Percentiles rank a stretch among this genome's conserved stretches.
phyloP scores from a whole-genome alignment of 179 eudicot genomes.

The Corrigiola litoralis region DNA sequence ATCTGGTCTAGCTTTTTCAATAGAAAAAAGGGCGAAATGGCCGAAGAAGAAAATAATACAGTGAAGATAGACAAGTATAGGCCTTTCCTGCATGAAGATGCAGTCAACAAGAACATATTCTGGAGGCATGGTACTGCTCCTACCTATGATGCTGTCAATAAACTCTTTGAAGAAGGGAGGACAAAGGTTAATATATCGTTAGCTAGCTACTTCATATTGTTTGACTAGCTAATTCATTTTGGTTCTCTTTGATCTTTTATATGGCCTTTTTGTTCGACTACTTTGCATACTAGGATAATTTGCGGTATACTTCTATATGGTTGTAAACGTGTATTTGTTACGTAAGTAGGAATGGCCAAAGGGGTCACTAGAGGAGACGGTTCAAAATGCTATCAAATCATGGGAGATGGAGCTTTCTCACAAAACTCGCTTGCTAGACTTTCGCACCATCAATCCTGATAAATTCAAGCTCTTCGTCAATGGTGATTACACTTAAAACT shows the following conservation, averaged over 20 bases:
- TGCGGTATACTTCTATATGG: too few relatives aligned
- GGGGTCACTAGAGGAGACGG: slow-evolving; percentile 79
- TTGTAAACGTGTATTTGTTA: too few relatives aligned
- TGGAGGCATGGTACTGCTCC: slow-evolving; percentile 74
- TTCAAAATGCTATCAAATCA: slow-evolving; percentile 80
- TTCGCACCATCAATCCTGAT: slow-evolving; percentile 57
- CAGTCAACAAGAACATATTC: slow-evolving; percentile 24
- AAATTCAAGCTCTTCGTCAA: slow-evolving; percentile 68
- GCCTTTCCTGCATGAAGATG: slow-evolving; percentile 42
- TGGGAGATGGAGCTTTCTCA: slow-evolving; percentile 95
- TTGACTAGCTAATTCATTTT: neutral
- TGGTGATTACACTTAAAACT: too few relatives aligned
- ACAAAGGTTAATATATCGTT: slow-evolving; percentile 33
- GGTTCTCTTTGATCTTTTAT: too few relatives aligned
- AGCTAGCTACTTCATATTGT: too few relatives aligned
- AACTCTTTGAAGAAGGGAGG: slow-evolving; percentile 67
- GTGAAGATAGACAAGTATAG: slow-evolving; percentile 48
- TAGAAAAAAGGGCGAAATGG: neutral
- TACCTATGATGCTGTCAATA: slow-evolving; percentile 42
- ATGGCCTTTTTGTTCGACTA: too few relatives aligned
- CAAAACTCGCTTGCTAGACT: slow-evolving; percentile 61
- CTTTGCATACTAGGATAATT: too few relatives aligned
- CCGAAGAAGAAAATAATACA: neutral
- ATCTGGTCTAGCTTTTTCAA: too few relatives aligned
- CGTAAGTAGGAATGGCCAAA: slow-evolving; percentile 56